Percentiles rank a stretch among this genome's conserved stretches.
phyloP scores from a whole-genome alignment of 495 filamentous ascomycete genomes.

The Neurospora hispaniola region DNA sequence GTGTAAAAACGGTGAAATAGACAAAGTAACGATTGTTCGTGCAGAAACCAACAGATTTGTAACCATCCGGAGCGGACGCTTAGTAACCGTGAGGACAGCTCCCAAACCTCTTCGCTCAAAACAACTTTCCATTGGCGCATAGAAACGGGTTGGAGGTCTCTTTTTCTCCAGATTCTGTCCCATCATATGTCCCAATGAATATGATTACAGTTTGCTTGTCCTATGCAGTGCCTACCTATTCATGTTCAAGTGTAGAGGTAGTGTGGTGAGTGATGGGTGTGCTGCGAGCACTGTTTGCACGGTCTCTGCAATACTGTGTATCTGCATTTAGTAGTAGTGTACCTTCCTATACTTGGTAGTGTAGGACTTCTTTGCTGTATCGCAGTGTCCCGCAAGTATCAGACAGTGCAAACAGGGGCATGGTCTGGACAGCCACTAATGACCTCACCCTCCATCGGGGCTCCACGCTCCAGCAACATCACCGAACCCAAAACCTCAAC shows the following conservation, averaged over 20 bases:
- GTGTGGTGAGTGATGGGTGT: not conserved
- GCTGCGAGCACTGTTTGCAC: not conserved
- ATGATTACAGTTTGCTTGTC: not conserved
- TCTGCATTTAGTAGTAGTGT: not conserved
- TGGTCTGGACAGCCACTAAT: not conserved
- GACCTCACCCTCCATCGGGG: not conserved
- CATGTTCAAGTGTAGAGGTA: not conserved
- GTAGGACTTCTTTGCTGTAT: not conserved
- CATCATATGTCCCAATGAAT: not conserved
- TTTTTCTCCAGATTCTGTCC: not conserved
- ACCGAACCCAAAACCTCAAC: not conserved
- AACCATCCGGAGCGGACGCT: not conserved
- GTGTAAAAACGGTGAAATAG: not conserved
- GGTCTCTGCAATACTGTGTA: not conserved
- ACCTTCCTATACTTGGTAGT: not conserved
- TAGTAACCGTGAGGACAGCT: not conserved
- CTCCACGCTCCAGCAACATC: not conserved
- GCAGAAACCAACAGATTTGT: not conserved
- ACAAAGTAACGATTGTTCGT: not conserved
- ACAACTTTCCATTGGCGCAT: not conserved
- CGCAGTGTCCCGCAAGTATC: not conserved
- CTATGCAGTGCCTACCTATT: not conserved
- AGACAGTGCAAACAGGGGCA: not conserved
- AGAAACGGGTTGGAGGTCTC: not conserved
- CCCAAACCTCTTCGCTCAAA: not conserved